Conservation (phyloP, 192 early-diverging fungal genomes). For the Backusella tuberculispora region DNA sequence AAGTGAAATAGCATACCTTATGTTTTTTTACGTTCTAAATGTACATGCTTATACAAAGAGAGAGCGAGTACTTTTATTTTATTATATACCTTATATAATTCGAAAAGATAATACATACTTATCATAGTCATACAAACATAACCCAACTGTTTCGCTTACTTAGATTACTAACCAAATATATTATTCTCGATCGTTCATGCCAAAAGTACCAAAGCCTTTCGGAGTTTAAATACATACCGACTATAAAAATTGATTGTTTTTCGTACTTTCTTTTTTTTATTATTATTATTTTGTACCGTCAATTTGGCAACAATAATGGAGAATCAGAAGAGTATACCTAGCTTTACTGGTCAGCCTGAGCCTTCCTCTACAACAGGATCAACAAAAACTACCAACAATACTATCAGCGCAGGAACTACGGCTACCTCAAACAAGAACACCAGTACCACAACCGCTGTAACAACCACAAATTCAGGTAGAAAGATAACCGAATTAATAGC, state of each 20-base stretch:
- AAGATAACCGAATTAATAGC: not conserved
- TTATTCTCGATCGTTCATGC: too few species aligned
- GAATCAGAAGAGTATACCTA: not conserved
- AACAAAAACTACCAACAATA: not conserved
- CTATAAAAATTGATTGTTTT: not conserved
- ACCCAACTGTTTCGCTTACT: too few species aligned
- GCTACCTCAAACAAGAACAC: not conserved
- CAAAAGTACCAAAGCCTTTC: too few species aligned
- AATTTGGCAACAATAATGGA: not conserved
- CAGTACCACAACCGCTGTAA: not conserved
- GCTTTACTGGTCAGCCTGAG: not conserved
- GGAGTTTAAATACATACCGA: too few species aligned
- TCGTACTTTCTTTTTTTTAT: not conserved
- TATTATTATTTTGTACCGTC: not conserved
- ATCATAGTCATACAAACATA: too few species aligned
- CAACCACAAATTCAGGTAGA: constrained; percentile 3
- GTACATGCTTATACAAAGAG: too few species aligned
- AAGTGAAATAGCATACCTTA: too few species aligned
- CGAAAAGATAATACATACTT: too few species aligned
- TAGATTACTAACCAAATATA: too few species aligned
- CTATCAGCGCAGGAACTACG: not conserved
- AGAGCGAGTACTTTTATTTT: too few species aligned
- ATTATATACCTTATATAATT: too few species aligned
- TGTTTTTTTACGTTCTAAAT: too few species aligned
- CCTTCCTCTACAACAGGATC: not conserved